phyloP scores from a whole-genome alignment of 2,329 filamentous ascomycete genomes.

The Arthrobotrys sphaeroides region DNA sequence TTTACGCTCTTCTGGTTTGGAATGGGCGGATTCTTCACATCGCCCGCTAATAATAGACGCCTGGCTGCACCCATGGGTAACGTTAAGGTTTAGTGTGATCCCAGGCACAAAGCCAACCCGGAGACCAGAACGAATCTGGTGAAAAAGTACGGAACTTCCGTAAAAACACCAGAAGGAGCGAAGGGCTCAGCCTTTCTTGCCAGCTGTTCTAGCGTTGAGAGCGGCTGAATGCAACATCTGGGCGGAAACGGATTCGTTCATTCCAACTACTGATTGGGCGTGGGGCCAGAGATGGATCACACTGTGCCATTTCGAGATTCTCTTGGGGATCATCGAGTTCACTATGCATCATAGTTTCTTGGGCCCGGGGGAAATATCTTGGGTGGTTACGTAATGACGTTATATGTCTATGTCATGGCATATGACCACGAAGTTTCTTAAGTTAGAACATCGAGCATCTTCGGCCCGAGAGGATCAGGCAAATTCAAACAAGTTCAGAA shows the following conservation, averaged over 20 bases:
- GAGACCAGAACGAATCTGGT: constrained; percentile 26
- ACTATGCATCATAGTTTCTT: constrained; percentile 17
- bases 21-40: constrained; percentile 26
- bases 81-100: constrained; percentile 35
- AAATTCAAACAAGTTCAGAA: not conserved
- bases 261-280: constrained; percentile 22
- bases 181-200: not conserved
- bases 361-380: not conserved
- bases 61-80: constrained; percentile 18
- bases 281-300: constrained; percentile 19
- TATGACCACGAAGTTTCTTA: not conserved
- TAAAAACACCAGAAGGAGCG: constrained; percentile 1
- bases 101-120: not conserved
- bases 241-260: constrained; percentile 11
- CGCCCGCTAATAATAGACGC: constrained; percentile 45
- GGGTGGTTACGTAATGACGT: constrained; percentile 6
- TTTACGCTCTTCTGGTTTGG: constrained; percentile 7
- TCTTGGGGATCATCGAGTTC: not conserved
- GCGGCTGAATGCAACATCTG: constrained; percentile 48
- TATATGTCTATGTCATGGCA: not conserved
- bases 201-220: not conserved
- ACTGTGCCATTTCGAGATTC: constrained; percentile 29
- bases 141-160: constrained; percentile 20
- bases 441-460: not conserved
- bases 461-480: not conserved